These are phyloP conservation scores for Moesziomyces sp. DNA, from an alignment of 1,284 basidiomycete species.

Conservation along the genomic window DNA sequence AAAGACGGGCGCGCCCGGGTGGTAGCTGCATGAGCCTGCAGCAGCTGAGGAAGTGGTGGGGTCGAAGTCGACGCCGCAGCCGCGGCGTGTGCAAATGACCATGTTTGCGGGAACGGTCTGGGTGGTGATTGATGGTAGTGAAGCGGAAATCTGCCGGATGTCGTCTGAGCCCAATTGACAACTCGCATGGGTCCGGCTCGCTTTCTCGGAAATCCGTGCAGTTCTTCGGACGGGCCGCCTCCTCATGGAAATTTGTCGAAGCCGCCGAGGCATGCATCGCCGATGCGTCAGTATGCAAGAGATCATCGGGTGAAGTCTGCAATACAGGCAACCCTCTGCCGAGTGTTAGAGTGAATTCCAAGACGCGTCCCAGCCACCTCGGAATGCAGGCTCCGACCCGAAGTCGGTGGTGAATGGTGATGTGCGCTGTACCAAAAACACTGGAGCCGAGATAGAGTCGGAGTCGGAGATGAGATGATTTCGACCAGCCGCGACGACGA, in stretches of 20 bases:
- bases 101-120: conserved; percentile 22
- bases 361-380: conserved; percentile 6
- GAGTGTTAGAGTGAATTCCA: background rate
- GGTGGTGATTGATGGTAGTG: background rate
- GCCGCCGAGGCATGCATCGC: conserved; percentile 1
- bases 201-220: conserved; percentile 3
- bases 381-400: background rate
- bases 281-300: background rate
- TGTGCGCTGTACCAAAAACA: background rate
- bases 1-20: conserved; percentile 66
- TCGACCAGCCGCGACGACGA: conserved; percentile 2
- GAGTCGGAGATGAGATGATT: conserved; percentile 17
- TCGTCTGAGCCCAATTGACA: background rate
- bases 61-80: conserved; percentile 62
- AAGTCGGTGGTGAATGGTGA: conserved; percentile 1
- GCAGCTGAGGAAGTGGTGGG: conserved; percentile 10
- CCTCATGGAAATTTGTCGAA: conserved; percentile 35
- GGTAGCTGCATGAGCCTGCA: conserved; percentile 50
- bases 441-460: conserved; percentile 18
- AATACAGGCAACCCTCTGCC: no score
- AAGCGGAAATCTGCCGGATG: background rate
- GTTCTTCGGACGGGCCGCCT: conserved; percentile 6
- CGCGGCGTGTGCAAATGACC: conserved; percentile 63
- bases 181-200: background rate
- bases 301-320: no score